Base-by-base conservation (phyloP, 2,329 filamentous ascomycete genomes). In the Phyllosticta citrichinensis region DNA sequence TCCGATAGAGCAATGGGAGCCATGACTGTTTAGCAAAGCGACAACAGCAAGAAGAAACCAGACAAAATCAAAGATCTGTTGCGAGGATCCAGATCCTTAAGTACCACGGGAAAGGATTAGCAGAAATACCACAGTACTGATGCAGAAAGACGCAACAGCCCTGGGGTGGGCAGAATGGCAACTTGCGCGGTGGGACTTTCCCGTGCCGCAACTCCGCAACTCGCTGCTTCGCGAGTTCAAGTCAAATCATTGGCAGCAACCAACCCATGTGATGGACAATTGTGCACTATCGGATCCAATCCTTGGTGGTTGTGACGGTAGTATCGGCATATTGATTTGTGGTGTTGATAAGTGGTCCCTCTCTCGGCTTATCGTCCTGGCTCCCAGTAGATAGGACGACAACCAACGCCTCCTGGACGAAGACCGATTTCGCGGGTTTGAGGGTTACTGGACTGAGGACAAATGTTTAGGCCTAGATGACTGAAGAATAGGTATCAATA, bases 291-390 rank as follows among this genome's bases (percentile, higher is more conserved):
- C 40, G n/a, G 12, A 47, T 47, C 17, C 14, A 17, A 47, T 47
- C 40, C 40, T 47, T 47, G 40, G 40, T 14, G 17, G 14, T n/a
- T 3, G 40, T 5, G 25, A 27, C 25, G 5, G 25, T 20, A 50
- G 20, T 22, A n/a, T 56, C 14, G 8, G 12, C 35, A 6, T 24
- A 19, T 9, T 19, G 19, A 47, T 11, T 57, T 20, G 40, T 20
- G n/a, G 27, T 25, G 30, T 50, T 59, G 57, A 54, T 54, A 59
- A 54, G 22, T 59, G 6, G 12, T 14, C 11, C 33, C 9, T 40
- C 51, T 19, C n/a, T 59, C 57, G 57, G 57, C 57, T 59, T 59
- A 59, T 59, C 57, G 57, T 51, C 52, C 51, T 25, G 57, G 51
- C 30, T 54, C 52, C 57, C 57, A 51, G 40, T 47, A 47, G 40